These are phyloP conservation scores for Aspergillus sp. DNA, from an alignment of 2,329 filamentous ascomycete genomes.

Conservation along the genomic window DNA sequence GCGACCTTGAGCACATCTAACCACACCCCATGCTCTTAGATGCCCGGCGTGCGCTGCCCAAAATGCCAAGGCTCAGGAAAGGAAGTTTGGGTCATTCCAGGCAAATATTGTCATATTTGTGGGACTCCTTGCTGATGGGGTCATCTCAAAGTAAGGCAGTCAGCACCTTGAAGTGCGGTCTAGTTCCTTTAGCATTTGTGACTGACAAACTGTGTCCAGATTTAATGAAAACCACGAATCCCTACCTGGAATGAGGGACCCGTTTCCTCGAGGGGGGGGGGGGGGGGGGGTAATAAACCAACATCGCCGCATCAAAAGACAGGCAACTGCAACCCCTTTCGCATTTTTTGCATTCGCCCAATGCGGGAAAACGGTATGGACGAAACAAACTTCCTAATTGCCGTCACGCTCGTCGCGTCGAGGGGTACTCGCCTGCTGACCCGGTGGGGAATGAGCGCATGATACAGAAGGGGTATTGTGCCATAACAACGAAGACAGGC, in stretches of 20 bases:
- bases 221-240: neutral
- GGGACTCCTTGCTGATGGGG: constrained; percentile 32
- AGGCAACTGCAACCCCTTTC: neutral
- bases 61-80: constrained; percentile 35
- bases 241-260: neutral
- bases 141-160: neutral
- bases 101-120: constrained; percentile 47
- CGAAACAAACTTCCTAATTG: neutral
- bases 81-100: constrained; percentile 48
- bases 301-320: neutral
- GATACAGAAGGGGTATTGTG: neutral
- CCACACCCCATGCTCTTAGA: constrained; percentile 26
- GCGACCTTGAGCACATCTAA: neutral
- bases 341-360: neutral
- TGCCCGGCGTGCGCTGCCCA: constrained; percentile 47
- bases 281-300: neutral
- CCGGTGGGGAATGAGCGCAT: neutral
- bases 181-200: neutral
- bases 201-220: neutral
- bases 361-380: neutral
- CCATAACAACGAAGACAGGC: constrained; percentile 5
- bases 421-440: neutral
- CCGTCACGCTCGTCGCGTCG: neutral
- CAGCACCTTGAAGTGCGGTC: neutral
- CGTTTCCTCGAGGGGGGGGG: neutral